Evolutionary conservation across 106 monocot species (phyloP).

Genomic region (Acanthochlamys bracteata): DNA sequence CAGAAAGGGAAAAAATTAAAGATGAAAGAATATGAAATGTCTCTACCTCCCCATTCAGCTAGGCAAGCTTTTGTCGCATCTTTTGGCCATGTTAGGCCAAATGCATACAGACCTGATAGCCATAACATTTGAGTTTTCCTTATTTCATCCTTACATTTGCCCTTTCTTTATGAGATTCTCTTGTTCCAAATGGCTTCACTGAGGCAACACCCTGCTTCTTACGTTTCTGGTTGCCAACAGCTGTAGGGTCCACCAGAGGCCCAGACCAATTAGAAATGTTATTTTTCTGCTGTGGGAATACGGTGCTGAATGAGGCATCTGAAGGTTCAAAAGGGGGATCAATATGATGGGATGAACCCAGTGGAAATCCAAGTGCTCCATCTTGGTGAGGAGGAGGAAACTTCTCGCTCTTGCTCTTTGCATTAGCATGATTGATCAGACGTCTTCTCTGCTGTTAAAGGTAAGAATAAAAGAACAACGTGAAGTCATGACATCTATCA

Average conservation of each 20-base stretch:
- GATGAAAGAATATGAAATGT: neutral
- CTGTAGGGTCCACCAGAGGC: conserved; percentile 39
- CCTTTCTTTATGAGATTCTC: conserved; percentile 23
- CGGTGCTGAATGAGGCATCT: conserved; percentile 50
- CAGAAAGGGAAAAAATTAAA: neutral
- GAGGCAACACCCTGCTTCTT: conserved; percentile 36
- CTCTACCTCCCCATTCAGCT: neutral
- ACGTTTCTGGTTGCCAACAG: conserved; percentile 23
- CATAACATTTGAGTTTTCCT: neutral
- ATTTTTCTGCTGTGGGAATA: conserved; percentile 59
- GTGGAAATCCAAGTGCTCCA: conserved; percentile 66
- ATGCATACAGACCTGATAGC: neutral
- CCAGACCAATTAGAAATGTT: conserved; percentile 70
- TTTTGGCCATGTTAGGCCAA: neutral
- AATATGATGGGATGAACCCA: conserved; percentile 62
- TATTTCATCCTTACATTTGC: conserved; percentile 13
- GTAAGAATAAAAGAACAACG: neutral
- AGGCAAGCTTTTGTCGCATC: neutral
- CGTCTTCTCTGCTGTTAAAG: conserved; percentile 40
- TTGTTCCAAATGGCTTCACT: conserved; percentile 7
- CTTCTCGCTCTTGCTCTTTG: conserved; percentile 95
- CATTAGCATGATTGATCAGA: conserved; percentile 74
- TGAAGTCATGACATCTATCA: too few species aligned
- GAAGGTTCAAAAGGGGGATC: conserved; percentile 42
- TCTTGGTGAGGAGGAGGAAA: conserved; percentile 95